phyloP scores from a whole-genome alignment of 2,329 filamentous ascomycete genomes.

The Exophiala viscosa region DNA sequence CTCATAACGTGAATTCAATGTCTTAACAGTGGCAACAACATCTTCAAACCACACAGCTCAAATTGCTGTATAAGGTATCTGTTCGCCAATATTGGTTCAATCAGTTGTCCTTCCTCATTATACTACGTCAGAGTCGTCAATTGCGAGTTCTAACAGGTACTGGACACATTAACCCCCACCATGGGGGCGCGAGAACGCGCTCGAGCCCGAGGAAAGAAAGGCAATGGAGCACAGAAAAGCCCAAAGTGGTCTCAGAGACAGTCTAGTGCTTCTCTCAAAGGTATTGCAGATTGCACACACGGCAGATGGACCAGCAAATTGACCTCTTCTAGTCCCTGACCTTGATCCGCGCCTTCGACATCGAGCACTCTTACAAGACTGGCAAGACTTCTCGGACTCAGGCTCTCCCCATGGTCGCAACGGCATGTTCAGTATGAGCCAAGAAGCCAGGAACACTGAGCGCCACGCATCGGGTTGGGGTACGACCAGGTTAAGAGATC shows the following conservation, averaged over 20 bases:
- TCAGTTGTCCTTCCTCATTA: background rate
- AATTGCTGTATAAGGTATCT: background rate
- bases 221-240: constrained; percentile 15
- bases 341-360: constrained; percentile 7
- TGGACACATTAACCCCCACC: constrained; percentile 4
- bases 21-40: background rate
- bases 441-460: constrained; percentile 58
- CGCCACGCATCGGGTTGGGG: constrained; percentile 47
- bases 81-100: background rate
- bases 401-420: constrained; percentile 21
- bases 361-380: constrained; percentile 10
- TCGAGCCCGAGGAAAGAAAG: constrained; percentile 21
- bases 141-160: background rate
- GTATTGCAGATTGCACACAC: constrained; percentile 2
- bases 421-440: constrained; percentile 47
- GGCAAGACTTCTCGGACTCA: constrained; percentile 24
- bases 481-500: constrained; percentile 52
- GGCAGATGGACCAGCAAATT: constrained; percentile 3
- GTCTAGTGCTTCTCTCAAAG: constrained; percentile 9
- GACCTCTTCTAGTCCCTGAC: constrained; percentile 10
- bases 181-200: constrained; percentile 28
- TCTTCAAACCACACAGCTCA: background rate
- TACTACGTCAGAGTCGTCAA: background rate
- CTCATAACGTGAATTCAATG: background rate
- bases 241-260: constrained; percentile 19